These are phyloP conservation scores for Debaryomyces udenii DNA, from an alignment of 1,139 yeast genomes.

Conservation along the genomic window DNA sequence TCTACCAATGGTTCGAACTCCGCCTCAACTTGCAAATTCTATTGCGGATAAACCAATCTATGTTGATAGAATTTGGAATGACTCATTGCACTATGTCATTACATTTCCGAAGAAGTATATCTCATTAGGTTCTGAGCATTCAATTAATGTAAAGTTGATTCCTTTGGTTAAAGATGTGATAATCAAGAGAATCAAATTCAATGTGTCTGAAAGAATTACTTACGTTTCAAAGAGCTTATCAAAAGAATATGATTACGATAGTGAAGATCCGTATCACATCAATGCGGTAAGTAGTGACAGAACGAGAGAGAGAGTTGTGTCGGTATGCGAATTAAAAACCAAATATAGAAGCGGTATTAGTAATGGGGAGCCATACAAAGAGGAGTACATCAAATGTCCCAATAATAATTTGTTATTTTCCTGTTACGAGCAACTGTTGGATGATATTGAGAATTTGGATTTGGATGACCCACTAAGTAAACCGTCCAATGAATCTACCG, in stretches of 20 bases:
- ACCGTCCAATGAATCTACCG: slow-evolving; percentile 9
- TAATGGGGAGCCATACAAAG: slow-evolving; percentile 55
- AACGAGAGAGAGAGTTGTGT: slow-evolving; percentile 54
- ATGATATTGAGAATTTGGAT: slow-evolving; percentile 11
- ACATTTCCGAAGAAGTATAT: slow-evolving; percentile 77
- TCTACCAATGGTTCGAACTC: slow-evolving; percentile 68
- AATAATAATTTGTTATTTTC: slow-evolving; percentile 63
- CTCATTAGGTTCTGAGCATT: slow-evolving; percentile 66
- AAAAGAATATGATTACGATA: slow-evolving; percentile 60
- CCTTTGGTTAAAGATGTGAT: slow-evolving; percentile 72
- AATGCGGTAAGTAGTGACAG: slow-evolving; percentile 27
- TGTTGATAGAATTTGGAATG: slow-evolving; percentile 83
- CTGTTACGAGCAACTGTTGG: slow-evolving; percentile 46
- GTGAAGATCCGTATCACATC: slow-evolving; percentile 43
- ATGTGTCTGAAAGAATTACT: slow-evolving; percentile 71
- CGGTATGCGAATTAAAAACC: slow-evolving; percentile 66
- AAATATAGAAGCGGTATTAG: slow-evolving; percentile 42
- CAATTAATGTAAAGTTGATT: slow-evolving; percentile 64
- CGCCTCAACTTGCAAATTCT: slow-evolving; percentile 76
- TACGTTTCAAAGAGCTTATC: slow-evolving; percentile 60
- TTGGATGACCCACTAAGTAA: slow-evolving; percentile 16
- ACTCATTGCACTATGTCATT: slow-evolving; percentile 74
- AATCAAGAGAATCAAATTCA: slow-evolving; percentile 72
- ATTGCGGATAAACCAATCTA: slow-evolving; percentile 80
- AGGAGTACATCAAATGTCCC: slow-evolving; percentile 59